Evolutionary conservation across 441 rosid genomes (phyloP), one percentile per base, ranked within the genome.

Genomic region (Populus hybrid): DNA sequence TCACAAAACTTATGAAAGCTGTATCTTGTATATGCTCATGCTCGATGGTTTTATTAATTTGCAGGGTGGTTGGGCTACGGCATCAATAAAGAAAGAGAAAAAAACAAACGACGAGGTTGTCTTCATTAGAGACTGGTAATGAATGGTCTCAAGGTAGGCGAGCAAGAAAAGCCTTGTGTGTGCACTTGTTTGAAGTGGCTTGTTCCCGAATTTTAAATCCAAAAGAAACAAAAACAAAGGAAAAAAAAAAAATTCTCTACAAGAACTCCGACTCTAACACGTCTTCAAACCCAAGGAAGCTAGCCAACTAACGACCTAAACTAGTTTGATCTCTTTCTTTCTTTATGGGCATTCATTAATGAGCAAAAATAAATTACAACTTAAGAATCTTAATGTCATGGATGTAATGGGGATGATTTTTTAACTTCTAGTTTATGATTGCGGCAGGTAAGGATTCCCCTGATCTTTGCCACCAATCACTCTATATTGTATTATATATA

Each of bases 391-490:
- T 38, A 24, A 50, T 16, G 34, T 16, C 12, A 69, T 20, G 79
- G 38, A 75, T 40, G 71, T 66, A 73, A 77, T 65, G 67, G 42
- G 46, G 16, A 57, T 12, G 11, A 34, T 34, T 26, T 75, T 63
- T 73, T 63, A 81, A 80, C 76, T 70, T 78, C 20, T 82, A 75
- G 81, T 50, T 79, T 77, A 84, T 86, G 85, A 83, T 86, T 81
- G 87, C 84, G 83, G 85, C 87, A 82, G 85, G 83, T 86, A 75
- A 77, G 78, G 84, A 77, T 75, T 85, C 85, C 86, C 86, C 80
- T 73, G 81, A 82, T 85, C 82, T 75, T 74, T 74, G 84, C 90
- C 88, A 80, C 82, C 74, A 80, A 85, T 86, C 76, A 72, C 88
- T 86, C 88, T 78, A 34, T 34, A 50, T 75, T 63, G 68, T 63